Evolutionary conservation across 179 eudicot genomes (phyloP), one percentile per base, ranked within the genome.

Genomic region (Beta corolliflora): DNA sequence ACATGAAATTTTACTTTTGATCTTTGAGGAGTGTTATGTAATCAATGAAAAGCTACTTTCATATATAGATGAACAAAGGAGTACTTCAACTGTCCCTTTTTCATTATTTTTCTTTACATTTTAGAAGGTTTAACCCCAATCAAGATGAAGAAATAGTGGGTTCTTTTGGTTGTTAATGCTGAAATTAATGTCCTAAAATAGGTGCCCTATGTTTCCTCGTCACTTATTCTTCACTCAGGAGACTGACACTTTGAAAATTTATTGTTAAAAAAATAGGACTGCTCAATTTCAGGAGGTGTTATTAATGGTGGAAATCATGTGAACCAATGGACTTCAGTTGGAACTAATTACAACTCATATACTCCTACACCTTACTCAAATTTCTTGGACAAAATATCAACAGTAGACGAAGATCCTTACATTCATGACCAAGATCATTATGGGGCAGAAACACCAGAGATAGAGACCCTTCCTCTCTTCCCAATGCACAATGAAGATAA

Each of bases 401-500:
- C 44, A 63, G 36, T 53, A 56, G 89, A 85, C 46, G 63, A 89
- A 71, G 86, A 83, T 75, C 85, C 83, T 75, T 36, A 56, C 25
- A 56, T 18, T 36, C 41, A 36, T 65, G 87, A 83, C 44, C 87
- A 87, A 45, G 87, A 81, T 54, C 85, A 87, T 21, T 81, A 88
- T 46, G 83, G 63, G 9, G 48, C 72, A 23, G 79, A 56, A 9
- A 16, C 81, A 9, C 87, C 85, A 1, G 92, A 87, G 75, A 86
- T 89, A 10, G 94, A 91, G 82, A 96, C 99, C 18, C 97, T 96
- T 18, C 93, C 98, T 55, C 95, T 96, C 61, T 96, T 96, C 84
- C 99, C 99, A 6, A 89, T 91, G 87, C 97, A 88, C 74, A 93
- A 83, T 45, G 92, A 90, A 12, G 84, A 87, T 13, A 50, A 74